These are phyloP conservation scores for Ustilago esculenta DNA, from an alignment of 1,284 basidiomycete species.

Conservation along the genomic window DNA sequence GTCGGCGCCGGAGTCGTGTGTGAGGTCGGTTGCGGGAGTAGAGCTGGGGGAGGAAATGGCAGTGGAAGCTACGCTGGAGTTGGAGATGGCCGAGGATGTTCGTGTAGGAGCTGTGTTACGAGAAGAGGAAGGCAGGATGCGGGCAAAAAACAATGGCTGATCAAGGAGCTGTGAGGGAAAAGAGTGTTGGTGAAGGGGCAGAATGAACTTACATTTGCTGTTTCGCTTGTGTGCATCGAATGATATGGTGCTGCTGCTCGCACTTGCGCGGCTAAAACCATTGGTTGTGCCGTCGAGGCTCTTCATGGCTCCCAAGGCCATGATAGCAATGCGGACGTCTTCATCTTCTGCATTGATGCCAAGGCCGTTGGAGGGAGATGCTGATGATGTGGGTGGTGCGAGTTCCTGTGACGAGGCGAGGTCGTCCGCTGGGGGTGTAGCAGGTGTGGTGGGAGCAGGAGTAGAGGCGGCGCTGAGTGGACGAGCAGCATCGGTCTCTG, in stretches of 20 bases:
- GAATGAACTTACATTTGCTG: slow-evolving; percentile 31
- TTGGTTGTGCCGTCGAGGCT: slow-evolving; percentile 46
- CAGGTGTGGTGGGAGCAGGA: slow-evolving; percentile 39
- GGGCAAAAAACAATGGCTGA: background rate
- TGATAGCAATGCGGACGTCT: slow-evolving; percentile 59
- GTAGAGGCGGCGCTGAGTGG: slow-evolving; percentile 36
- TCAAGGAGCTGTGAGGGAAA: background rate
- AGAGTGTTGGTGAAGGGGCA: background rate
- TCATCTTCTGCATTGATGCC: slow-evolving; percentile 55
- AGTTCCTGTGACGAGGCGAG: slow-evolving; percentile 28
- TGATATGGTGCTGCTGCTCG: slow-evolving; percentile 22
- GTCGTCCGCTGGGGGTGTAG: slow-evolving; percentile 39
- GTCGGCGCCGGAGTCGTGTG: slow-evolving; percentile 40
- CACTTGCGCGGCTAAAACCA: slow-evolving; percentile 8
- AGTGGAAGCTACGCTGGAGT: slow-evolving; percentile 49
- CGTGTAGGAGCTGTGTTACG: slow-evolving; percentile 11
- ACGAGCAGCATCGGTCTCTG: slow-evolving; percentile 16
- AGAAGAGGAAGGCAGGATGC: background rate
- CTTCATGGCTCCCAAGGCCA: slow-evolving; percentile 59
- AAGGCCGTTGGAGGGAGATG: slow-evolving; percentile 19
- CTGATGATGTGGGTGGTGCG: background rate
- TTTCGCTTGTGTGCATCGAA: slow-evolving; percentile 19
- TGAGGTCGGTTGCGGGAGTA: slow-evolving; percentile 54
- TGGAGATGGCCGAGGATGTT: slow-evolving; percentile 51
- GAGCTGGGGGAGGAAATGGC: slow-evolving; percentile 56